Percentiles rank a stretch among this genome's conserved stretches.
Conservation (phyloP, 495 filamentous ascomycete genomes). For the Apodospora peruviana region DNA sequence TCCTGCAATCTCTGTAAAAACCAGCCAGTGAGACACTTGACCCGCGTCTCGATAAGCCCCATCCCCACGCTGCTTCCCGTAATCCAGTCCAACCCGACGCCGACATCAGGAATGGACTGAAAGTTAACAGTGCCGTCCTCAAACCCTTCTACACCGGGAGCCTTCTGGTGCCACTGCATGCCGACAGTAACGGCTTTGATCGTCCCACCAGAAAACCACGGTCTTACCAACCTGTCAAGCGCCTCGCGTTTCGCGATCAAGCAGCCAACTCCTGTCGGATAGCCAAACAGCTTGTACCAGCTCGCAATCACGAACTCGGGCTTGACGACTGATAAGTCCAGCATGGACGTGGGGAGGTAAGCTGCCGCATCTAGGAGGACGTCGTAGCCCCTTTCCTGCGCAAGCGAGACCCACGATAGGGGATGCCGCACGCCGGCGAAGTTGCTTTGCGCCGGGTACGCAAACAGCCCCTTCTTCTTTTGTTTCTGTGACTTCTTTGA, state of each 20-base stretch:
- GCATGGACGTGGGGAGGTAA: conserved; percentile 44
- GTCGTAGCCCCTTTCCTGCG: conserved; percentile 40
- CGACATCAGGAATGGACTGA: conserved; percentile 52
- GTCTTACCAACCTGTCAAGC: conserved; percentile 36
- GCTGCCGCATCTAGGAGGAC: conserved; percentile 56
- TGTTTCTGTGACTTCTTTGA: too few relatives aligned
- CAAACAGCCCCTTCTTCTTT: conserved; percentile 40
- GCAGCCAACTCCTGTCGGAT: conserved; percentile 54
- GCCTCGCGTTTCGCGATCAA: conserved; percentile 45
- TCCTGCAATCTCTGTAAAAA: conserved; percentile 35
- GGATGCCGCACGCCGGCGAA: conserved; percentile 57
- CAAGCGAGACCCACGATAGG: conserved; percentile 40
- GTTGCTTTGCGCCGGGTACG: conserved; percentile 62
- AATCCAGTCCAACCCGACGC: conserved; percentile 42
- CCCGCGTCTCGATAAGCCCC: conserved; percentile 15
- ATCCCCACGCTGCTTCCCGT: conserved; percentile 4
- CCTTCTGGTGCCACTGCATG: conserved; percentile 49
- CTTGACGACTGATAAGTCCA: conserved; percentile 43
- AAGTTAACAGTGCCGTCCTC: conserved; percentile 61
- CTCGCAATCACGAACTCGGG: conserved; percentile 54
- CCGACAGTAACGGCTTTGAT: conserved; percentile 47
- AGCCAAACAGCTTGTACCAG: conserved; percentile 64
- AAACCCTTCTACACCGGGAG: conserved; percentile 34
- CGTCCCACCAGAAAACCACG: conserved; percentile 59
- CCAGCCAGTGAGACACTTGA: conserved; percentile 41